These are phyloP conservation scores for Globisporangium yorkense DNA, from an alignment of 352 stramenopile genomes.

Conservation along the genomic window DNA sequence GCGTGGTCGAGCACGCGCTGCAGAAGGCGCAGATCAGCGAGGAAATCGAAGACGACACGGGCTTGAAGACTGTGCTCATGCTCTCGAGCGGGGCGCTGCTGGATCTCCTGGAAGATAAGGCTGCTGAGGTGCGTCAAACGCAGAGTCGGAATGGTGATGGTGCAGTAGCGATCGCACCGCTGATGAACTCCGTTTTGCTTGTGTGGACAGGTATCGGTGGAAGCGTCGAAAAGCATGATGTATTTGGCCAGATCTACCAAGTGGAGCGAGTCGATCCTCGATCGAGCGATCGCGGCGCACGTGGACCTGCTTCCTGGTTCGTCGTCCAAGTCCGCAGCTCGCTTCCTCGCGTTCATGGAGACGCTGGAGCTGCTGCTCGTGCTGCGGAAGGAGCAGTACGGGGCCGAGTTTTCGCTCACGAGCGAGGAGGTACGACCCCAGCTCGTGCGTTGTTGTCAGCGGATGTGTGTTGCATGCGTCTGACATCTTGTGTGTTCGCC, in stretches of 20 bases:
- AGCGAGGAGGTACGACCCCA: slow-evolving; percentile 21
- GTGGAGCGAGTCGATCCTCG: slow-evolving; percentile 30
- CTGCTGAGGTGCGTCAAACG: slow-evolving; percentile 15
- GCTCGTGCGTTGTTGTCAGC: neutral
- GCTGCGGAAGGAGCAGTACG: slow-evolving; percentile 16
- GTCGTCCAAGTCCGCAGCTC: neutral
- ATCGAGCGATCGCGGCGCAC: slow-evolving; percentile 41
- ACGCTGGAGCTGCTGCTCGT: slow-evolving; percentile 24
- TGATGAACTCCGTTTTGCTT: neutral
- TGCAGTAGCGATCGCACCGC: neutral
- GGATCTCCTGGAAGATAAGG: slow-evolving; percentile 51
- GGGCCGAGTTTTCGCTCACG: slow-evolving; percentile 16
- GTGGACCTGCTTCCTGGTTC: slow-evolving; percentile 34
- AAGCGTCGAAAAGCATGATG: slow-evolving; percentile 42
- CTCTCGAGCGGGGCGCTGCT: slow-evolving; percentile 56
- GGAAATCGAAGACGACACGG: slow-evolving; percentile 25
- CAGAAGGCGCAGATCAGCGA: slow-evolving; percentile 52
- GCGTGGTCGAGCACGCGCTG: slow-evolving; percentile 35
- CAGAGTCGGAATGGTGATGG: neutral
- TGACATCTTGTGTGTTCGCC: neutral
- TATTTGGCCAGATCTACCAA: slow-evolving; percentile 15
- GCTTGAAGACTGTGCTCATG: slow-evolving; percentile 43
- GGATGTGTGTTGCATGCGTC: neutral
- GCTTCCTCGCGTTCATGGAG: slow-evolving; percentile 18
- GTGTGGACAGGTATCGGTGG: slow-evolving; percentile 27